Evolutionary conservation across 2,329 filamentous ascomycete species (phyloP).

Genomic region (Colletotrichum euphorbiae): DNA sequence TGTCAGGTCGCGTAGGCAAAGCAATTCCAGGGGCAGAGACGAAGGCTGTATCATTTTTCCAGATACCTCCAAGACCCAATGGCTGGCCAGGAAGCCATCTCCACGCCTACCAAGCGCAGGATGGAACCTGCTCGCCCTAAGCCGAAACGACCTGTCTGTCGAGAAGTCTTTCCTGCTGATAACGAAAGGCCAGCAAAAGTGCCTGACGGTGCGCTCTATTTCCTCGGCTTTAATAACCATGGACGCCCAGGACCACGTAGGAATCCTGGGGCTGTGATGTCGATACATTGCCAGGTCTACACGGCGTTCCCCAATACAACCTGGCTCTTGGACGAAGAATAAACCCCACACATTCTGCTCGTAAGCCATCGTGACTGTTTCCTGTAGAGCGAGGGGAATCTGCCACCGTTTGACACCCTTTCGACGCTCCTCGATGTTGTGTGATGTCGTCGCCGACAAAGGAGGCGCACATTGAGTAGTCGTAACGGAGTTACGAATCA

Average conservation of each 20-base stretch:
- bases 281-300: not conserved
- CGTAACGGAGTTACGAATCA: not conserved
- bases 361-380: constrained; percentile 7
- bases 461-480: not conserved
- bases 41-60: not conserved
- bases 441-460: not conserved
- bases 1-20: too few species aligned
- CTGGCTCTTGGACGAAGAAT: not conserved
- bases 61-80: not conserved
- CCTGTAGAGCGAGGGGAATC: constrained; percentile 18
- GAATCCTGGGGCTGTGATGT: constrained; percentile 9
- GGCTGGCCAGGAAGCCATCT: not conserved
- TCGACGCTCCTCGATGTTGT: constrained; percentile 11
- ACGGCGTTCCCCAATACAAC: too few species aligned
- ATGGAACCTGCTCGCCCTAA: not conserved
- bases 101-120: not conserved
- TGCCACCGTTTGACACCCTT: constrained; percentile 17
- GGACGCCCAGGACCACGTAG: constrained; percentile 30
- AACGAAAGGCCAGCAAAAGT: too few species aligned
- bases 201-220: too few species aligned
- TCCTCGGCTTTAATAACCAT: constrained; percentile 2
- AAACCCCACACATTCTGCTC: constrained; percentile 24
- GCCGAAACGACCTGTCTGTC: not conserved
- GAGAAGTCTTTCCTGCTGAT: not conserved
- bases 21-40: too few species aligned